These are phyloP conservation scores for Oryza coarctata DNA, from an alignment of 176 grass and related monocot genomes.

Conservation along the genomic window DNA sequence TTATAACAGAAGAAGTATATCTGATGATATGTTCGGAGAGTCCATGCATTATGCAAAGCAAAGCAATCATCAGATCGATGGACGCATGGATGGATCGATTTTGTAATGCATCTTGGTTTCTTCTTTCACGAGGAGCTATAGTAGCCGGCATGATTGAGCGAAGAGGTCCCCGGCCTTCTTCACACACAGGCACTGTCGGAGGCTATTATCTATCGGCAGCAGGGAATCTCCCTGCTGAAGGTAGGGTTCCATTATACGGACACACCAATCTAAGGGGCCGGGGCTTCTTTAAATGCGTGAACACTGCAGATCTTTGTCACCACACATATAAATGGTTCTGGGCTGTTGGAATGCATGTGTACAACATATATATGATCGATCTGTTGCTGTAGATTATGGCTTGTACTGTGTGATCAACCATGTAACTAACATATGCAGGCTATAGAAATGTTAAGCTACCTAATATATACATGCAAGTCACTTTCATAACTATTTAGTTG, in stretches of 20 bases:
- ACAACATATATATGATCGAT: background rate
- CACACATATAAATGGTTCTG: background rate
- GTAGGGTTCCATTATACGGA: constrained; percentile 14
- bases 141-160: background rate
- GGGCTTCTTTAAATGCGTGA: constrained; percentile 39
- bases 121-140: constrained; percentile 46
- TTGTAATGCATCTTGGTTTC: constrained; percentile 31
- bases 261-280: background rate
- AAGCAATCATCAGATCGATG: background rate
- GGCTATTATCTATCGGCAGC: background rate
- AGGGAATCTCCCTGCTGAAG: constrained; percentile 19
- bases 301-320: constrained; percentile 18
- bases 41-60: background rate
- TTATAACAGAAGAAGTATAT: too few species aligned
- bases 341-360: background rate
- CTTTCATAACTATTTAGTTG: too few species aligned
- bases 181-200: background rate
- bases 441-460: background rate
- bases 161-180: constrained; percentile 25
- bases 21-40: background rate
- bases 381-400: background rate
- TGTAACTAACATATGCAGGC: background rate
- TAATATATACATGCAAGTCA: too few species aligned
- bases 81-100: background rate
- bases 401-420: background rate